Base-by-base conservation (phyloP, 2,329 filamentous ascomycete genomes). In the Xylariaceae sp. region DNA sequence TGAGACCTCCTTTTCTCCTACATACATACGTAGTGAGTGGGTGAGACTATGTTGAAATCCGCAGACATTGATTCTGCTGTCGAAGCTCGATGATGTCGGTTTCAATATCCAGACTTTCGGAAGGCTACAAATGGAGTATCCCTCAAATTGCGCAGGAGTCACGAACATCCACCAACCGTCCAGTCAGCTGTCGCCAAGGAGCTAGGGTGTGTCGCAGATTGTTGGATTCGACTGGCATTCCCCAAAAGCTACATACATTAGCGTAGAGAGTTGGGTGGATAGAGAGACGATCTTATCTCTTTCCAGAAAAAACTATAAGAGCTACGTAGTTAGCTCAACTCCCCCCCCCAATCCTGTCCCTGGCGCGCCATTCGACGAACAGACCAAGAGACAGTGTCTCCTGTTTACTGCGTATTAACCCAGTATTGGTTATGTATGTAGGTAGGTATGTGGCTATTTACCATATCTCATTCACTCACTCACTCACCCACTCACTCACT, bases 161-260 rank as follows among this genome's bases (percentile, higher is more conserved):
- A 50, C 40, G 48, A 23, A 45, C 61, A 64, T 65, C 67, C 68
- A 63, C 62, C 37, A 48, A 46, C 46, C 10, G 49, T 46, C 65
- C 68, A 70, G 52, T 68, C 37, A 48, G 18, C 29, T 41, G 51
- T 56, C 46, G 59, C 65, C 65, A 68, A 70, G 65, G 20, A 37
- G 57, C 71, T 56, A 55, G 71, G 72, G 71, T 44, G 1, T 65
- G 72, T 74, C 67, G 72, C 72, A 73, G 66, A 67, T 62, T 60
- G 5, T 37, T 50, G 58, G 37, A 58, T 64, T 61, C 64, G 59
- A 68, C 68, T 63, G 55, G 70, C 68, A 65, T 69, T 67, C 71
- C 70, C 68, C 65, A 71, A 67, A 66, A 57, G 60, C 62, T 57
- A 64, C 61, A 64, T 57, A 64, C 61, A 64, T 65, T 70, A 62